These are phyloP conservation scores for Chenopodium berlandieri DNA, from an alignment of 148 eudicot species.

Conservation along the genomic window DNA sequence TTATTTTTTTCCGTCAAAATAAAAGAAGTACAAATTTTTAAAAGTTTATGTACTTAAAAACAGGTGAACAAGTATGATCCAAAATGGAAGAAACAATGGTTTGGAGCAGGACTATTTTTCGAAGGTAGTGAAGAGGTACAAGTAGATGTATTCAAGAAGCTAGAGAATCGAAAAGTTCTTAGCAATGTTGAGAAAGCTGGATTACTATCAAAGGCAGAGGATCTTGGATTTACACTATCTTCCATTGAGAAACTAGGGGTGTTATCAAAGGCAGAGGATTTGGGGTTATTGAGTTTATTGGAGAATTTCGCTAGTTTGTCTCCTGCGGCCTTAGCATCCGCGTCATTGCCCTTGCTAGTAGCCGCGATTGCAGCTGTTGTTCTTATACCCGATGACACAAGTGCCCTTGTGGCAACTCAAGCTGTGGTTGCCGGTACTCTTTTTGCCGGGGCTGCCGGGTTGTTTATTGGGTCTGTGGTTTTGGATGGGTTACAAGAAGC, in stretches of 20 bases:
- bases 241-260: constrained; percentile 85
- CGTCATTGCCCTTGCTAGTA: constrained; percentile 57
- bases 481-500: constrained; percentile 88
- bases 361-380: constrained; percentile 64
- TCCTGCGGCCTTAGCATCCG: constrained; percentile 74
- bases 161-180: constrained; percentile 74
- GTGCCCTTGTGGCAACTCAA: constrained; percentile 57
- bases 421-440: constrained; percentile 52
- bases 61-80: constrained; percentile 88
- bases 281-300: constrained; percentile 75
- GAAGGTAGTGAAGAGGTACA: constrained; percentile 80
- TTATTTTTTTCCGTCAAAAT: too few relatives aligned
- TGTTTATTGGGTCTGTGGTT: constrained; percentile 78
- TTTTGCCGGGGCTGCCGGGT: constrained; percentile 56
- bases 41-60: neutral
- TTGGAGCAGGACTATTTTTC: constrained; percentile 78
- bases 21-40: too few relatives aligned
- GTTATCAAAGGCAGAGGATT: constrained; percentile 84
- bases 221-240: constrained; percentile 70
- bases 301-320: constrained; percentile 57
- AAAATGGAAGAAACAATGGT: constrained; percentile 79
- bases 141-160: constrained; percentile 84
- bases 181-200: constrained; percentile 92
- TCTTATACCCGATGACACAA: constrained; percentile 75
- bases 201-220: constrained; percentile 77